phyloP scores from a whole-genome alignment of 2,329 filamentous ascomycete genomes.

The Penicillium sp. region DNA sequence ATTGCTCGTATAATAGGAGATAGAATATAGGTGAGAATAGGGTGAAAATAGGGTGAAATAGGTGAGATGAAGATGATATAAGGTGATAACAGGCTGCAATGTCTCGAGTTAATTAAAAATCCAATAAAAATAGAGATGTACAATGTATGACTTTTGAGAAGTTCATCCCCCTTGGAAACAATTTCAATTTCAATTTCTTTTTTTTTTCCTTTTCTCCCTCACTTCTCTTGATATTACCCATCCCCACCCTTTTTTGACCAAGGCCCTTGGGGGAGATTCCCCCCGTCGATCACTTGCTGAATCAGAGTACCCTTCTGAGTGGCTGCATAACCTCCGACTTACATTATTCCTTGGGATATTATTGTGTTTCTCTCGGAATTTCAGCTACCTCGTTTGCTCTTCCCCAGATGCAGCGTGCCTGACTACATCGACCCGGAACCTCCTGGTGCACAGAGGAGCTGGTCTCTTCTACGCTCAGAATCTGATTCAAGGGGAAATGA shows the following conservation, averaged over 20 bases:
- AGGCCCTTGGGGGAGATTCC: slow-evolving; percentile 1
- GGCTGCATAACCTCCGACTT: slow-evolving; percentile 9
- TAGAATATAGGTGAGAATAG: no score
- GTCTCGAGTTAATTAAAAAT: neutral
- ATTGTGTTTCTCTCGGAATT: neutral
- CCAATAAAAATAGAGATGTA: neutral
- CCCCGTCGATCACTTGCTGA: slow-evolving; percentile 21
- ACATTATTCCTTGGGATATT: slow-evolving; percentile 9
- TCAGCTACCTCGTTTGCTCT: slow-evolving; percentile 7
- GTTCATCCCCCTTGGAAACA: neutral
- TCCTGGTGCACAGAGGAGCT: slow-evolving; percentile 41
- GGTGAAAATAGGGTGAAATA: no score
- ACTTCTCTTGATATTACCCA: neutral
- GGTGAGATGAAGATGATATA: neutral
- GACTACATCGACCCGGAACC: slow-evolving; percentile 18
- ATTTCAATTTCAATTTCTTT: neutral
- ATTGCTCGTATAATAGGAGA: neutral
- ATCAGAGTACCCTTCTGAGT: slow-evolving; percentile 15
- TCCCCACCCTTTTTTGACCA: neutral
- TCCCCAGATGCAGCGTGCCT: slow-evolving; percentile 22
- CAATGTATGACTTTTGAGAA: neutral
- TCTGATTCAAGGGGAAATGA: slow-evolving; percentile 31
- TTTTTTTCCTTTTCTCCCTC: slow-evolving; percentile 4
- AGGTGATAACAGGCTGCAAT: neutral
- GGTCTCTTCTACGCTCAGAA: slow-evolving; percentile 36